Base-by-base conservation (phyloP, 371 early-diverging fungal species). In the Apophysomyces sp. region DNA sequence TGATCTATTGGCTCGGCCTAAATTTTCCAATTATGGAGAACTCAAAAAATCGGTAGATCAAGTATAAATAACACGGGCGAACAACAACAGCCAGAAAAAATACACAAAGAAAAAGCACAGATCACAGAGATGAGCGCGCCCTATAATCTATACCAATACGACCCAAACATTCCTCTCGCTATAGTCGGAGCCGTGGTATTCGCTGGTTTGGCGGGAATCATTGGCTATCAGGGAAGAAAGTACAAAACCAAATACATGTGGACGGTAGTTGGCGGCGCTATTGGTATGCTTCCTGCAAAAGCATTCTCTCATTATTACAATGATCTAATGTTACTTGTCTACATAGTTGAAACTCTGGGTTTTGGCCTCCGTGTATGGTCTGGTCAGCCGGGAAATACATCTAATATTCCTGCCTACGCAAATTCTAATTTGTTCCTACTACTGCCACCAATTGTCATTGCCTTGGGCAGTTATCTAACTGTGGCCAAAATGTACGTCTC, bases 181-280 rank as follows among this genome's bases (percentile, higher is more conserved):
- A 21, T 44, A 5, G 49, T 21, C 9, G 49, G 49, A 44, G 21
- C 24, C 16, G 21, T 21, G 9, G 49, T 29, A 1, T 54, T 54
- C 13, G 15, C 29, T 26, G 8, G 4, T 8, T 18, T 34, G n/a
- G 54, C 29, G 12, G 24, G 15, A 1, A 13, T 29, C 9, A 54
- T 54, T 29, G 54, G 9, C n/a, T 57, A 57, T 24, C 57, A 57
- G n/a, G 12, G 37, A 34, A 12, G 28, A n/a, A 31, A 39, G n/a
- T 57, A 57, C 39, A 36, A 39, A 24, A 57, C 57, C 6, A 30
- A 34, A 16, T 57, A 57, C 39, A 57, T 57, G 57, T 57, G 16
- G 9, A 7, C 57, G n/a, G 57, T 30, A 16, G 57, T 37, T 16
- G 57, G n/a, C n/a, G 57, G 37, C 11, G 34, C 36, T 34, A 16